These are phyloP conservation scores for Lactarius quietus DNA, from an alignment of 768 basidiomycete species.

Conservation along the genomic window DNA sequence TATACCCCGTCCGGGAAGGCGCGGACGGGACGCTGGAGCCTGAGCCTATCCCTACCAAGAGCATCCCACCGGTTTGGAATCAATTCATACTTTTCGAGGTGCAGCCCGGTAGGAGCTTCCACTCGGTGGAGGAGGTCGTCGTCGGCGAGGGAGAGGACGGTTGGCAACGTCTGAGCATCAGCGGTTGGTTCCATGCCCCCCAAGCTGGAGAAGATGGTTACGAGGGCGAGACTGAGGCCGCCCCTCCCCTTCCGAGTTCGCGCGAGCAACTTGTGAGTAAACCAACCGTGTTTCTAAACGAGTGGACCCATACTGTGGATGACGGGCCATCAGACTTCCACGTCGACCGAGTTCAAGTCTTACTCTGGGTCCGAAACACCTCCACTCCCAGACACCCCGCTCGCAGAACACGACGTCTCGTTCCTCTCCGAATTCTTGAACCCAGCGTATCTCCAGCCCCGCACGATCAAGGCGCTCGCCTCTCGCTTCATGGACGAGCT, in stretches of 20 bases:
- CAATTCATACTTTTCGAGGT: conserved; percentile 88
- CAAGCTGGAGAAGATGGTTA: conserved; percentile 91
- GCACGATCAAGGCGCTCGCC: conserved; percentile 77
- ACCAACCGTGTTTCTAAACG: conserved; percentile 3
- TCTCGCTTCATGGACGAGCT: conserved; percentile 82
- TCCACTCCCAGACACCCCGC: conserved; percentile 47
- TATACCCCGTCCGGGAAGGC: conserved; percentile 71
- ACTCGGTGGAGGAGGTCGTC: conserved; percentile 96
- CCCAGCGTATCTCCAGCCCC: conserved; percentile 81
- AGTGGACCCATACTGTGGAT: conserved; percentile 12
- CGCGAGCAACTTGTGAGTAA: conserved; percentile 86
- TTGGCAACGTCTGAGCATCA: conserved; percentile 77
- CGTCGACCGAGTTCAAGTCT: conserved; percentile 54
- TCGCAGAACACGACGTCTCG: conserved; percentile 55
- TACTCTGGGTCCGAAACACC: conserved; percentile 43
- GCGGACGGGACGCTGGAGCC: conserved; percentile 68
- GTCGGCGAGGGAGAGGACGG: conserved; percentile 71
- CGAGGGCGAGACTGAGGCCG: conserved; percentile 41
- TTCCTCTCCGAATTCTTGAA: conserved; percentile 87
- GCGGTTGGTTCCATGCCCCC: conserved; percentile 96
- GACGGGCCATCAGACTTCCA: conserved; percentile 47
- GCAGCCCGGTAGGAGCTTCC: conserved; percentile 94
- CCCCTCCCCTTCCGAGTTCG: conserved; percentile 61
- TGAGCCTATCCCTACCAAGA: conserved; percentile 56
- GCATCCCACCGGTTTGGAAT: conserved; percentile 80